Percentiles rank a stretch among this genome's conserved stretches.
These are phyloP conservation scores for Coemansia asiatica DNA, from an alignment of 192 early-diverging fungal species.

Conservation along the genomic window DNA sequence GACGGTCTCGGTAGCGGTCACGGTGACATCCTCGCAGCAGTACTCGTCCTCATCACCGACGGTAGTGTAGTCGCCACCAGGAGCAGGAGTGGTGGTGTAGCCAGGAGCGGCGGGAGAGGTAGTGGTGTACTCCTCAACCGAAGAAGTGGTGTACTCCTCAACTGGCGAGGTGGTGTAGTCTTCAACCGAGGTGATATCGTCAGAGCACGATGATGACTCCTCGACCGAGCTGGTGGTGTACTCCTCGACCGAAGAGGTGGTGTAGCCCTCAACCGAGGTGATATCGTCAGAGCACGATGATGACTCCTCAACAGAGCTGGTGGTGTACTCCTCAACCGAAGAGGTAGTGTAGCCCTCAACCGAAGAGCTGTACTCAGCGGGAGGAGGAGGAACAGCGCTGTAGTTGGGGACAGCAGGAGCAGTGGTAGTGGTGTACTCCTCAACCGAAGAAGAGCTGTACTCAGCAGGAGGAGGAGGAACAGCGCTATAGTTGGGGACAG, in stretches of 20 bases:
- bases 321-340: not conserved
- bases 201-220: slow-evolving; percentile 1
- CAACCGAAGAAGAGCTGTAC: slow-evolving; percentile 4
- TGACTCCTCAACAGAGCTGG: not conserved
- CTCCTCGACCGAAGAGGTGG: not conserved
- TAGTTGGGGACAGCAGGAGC: slow-evolving; percentile 13
- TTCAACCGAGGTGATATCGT: slow-evolving; percentile 16
- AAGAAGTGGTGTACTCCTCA: slow-evolving; percentile 11
- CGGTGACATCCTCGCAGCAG: slow-evolving; percentile 50
- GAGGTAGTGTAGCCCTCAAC: not conserved
- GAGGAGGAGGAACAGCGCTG: slow-evolving; percentile 15
- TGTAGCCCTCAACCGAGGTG: slow-evolving; percentile 7
- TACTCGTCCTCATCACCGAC: slow-evolving; percentile 36
- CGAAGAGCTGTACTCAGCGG: slow-evolving; percentile 4
- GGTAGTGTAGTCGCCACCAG: slow-evolving; percentile 5
- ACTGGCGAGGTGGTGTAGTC: not conserved
- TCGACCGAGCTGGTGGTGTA: not conserved
- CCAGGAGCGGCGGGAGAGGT: slow-evolving; percentile 1
- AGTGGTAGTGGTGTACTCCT: slow-evolving; percentile 10
- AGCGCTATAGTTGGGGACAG: slow-evolving; percentile 14
- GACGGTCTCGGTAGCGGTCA: slow-evolving; percentile 34
- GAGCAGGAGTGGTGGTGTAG: slow-evolving; percentile 11
- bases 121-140: slow-evolving; percentile 10
- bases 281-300: slow-evolving; percentile 10
- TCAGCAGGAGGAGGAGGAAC: slow-evolving; percentile 18